These are phyloP conservation scores for Suhomyces emberorum DNA, from an alignment of 805 yeast species.

Conservation along the genomic window DNA sequence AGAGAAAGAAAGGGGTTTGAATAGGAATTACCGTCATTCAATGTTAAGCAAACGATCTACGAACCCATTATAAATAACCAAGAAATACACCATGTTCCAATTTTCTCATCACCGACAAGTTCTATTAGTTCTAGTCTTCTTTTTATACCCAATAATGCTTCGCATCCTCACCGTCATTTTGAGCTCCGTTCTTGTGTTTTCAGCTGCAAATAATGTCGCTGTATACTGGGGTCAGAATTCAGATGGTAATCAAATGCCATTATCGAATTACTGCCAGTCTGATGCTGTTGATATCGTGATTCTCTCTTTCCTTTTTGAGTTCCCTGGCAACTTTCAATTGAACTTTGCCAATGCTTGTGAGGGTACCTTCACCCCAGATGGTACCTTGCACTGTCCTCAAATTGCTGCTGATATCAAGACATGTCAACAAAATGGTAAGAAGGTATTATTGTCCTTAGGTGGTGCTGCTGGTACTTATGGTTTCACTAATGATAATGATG, in stretches of 20 bases:
- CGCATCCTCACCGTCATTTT: conserved; percentile 3
- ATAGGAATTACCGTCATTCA: too few species aligned
- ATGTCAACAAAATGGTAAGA: conserved; percentile 79
- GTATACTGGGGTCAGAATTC: conserved; percentile 19
- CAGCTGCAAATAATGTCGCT: conserved; percentile 14
- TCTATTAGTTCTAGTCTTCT: conserved; percentile 1
- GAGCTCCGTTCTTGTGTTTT: conserved; percentile 4
- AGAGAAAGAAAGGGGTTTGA: too few species aligned
- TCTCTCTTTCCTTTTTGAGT: conserved; percentile 12
- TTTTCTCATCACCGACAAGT: too few species aligned
- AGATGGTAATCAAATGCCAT: conserved; percentile 10
- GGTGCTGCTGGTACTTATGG: conserved; percentile 41
- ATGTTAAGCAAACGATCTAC: too few species aligned
- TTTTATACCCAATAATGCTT: conserved; percentile 2
- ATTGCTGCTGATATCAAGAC: conserved; percentile 61
- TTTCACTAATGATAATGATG: conserved; percentile 30
- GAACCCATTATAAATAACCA: too few species aligned
- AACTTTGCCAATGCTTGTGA: conserved; percentile 15
- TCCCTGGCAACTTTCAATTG: conserved; percentile 9
- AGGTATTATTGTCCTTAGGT: conserved; percentile 72
- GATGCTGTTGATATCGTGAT: conserved; percentile 12
- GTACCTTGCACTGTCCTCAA: conserved; percentile 15
- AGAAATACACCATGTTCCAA: too few species aligned
- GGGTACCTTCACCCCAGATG: conserved; percentile 11
- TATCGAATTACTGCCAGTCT: conserved; percentile 13